Evolutionary conservation across 768 basidiomycete genomes (phyloP).

Genomic region (Panaeolus cyanescens): DNA sequence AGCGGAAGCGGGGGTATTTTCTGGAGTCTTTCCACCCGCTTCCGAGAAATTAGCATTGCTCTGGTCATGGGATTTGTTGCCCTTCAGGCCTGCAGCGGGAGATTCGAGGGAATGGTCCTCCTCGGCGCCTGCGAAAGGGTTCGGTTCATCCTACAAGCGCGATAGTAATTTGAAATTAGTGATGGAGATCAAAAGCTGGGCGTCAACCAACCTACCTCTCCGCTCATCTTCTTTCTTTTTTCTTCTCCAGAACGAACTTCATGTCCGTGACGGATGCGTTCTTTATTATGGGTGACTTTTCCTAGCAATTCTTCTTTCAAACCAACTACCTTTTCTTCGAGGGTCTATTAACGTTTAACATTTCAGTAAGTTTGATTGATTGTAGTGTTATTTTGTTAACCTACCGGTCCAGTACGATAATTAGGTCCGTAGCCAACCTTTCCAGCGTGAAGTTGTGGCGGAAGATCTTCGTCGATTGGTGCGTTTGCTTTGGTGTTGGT

Average conservation of each 20-base stretch:
- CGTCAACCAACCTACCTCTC: constrained; percentile 18
- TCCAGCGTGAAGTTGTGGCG: constrained; percentile 46
- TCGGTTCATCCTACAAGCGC: constrained; percentile 21
- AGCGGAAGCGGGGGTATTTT: not conserved
- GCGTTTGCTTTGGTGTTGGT: not conserved
- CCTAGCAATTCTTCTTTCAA: constrained; percentile 28
- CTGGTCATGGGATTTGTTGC: constrained; percentile 1
- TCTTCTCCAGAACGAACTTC: constrained; percentile 25
- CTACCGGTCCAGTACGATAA: constrained; percentile 34
- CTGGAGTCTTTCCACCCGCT: not conserved
- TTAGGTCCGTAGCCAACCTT: constrained; percentile 46
- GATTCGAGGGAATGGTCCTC: constrained; percentile 6
- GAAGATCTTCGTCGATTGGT: constrained; percentile 23
- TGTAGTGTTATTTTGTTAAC: constrained; percentile 10
- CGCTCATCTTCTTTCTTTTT: constrained; percentile 23
- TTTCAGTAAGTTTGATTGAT: not conserved
- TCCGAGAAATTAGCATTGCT: not conserved
- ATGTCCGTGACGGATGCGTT: constrained; percentile 25
- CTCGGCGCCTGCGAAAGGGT: constrained; percentile 20
- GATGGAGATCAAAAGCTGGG: not conserved
- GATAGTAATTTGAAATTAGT: not conserved
- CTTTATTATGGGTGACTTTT: constrained; percentile 26
- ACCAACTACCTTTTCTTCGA: constrained; percentile 26
- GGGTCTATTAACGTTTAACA: constrained; percentile 15
- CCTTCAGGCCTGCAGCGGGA: not conserved